Evolutionary conservation across 768 basidiomycete species (phyloP), one percentile per base, ranked within the genome.

Genomic region (Tricholomella constricta): DNA sequence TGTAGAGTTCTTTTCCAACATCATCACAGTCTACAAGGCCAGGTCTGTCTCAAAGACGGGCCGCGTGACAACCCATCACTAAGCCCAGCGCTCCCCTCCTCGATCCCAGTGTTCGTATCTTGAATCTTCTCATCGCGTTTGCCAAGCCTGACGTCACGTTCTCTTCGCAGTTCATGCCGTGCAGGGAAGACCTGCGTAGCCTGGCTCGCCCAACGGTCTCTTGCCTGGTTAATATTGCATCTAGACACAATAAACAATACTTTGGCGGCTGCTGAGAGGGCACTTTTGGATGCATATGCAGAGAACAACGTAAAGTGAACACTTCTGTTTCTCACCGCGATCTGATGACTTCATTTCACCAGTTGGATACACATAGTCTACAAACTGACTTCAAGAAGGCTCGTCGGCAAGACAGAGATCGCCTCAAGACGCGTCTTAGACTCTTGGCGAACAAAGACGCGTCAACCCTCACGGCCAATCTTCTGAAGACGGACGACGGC

Each of bases 141-240:
- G n/a, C 38, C 22, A 34, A 37, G 40, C 10, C 50, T 58, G 56
- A 58, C 48, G 48, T 58, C 56, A 54, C 47, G 12, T 45, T 11
- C 9, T 25, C 12, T 4, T 26, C 26, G n/a, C n/a, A 38, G 47
- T n/a, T 40, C 45, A 32, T 58, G 49, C 40, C 53, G 43, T 48
- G 45, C 52, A 20, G 57, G 48, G 31, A 43, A 27, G 34, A 29
- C 38, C 19, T 58, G 57, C 19, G 32, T 55, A 3, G 45, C 45
- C 20, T 52, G 53, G 49, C 53, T 58, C 26, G 34, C 53, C 23
- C 47, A 52, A 25, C 32, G 41, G 43, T 52, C 53, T 19, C 50
- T 58, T 31, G 45, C 57, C 10, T 58, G 57, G 57, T 51, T 49
- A 17, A 44, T 58, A 27, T 29, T 58, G 36, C 54, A 55, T 23